Percentiles rank a stretch among this genome's conserved stretches.
Evolutionary conservation across 768 basidiomycete species (phyloP).

Genomic region (Pleurotus djamor): DNA sequence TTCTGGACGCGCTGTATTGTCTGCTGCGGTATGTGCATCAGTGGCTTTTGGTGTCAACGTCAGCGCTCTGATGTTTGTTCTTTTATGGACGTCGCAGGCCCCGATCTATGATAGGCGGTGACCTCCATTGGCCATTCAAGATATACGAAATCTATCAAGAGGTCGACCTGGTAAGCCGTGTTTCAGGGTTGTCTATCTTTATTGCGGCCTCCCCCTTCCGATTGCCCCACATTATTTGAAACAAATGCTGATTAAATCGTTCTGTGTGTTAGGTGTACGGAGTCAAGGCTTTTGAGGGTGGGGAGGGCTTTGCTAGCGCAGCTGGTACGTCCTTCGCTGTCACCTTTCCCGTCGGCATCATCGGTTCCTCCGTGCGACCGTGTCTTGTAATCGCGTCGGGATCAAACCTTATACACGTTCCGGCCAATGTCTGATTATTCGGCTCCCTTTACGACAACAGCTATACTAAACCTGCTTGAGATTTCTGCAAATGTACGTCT

Average conservation of each 20-base stretch:
- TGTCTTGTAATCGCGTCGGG: no score
- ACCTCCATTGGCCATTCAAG: constrained; percentile 83
- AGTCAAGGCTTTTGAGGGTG: constrained; percentile 53
- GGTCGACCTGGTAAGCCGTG: constrained; percentile 18
- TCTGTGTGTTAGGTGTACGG: constrained; percentile 76
- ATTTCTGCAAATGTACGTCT: constrained; percentile 54
- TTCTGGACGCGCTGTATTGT: constrained; percentile 70
- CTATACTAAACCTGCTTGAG: constrained; percentile 73
- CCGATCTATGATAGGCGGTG: constrained; percentile 57
- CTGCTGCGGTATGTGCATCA: constrained; percentile 25
- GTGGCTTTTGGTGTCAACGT: constrained; percentile 37
- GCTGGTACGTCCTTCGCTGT: constrained; percentile 46
- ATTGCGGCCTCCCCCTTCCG: no score
- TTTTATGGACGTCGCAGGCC: constrained; percentile 21
- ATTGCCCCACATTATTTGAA: no score
- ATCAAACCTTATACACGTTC: background rate
- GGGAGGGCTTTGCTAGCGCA: constrained; percentile 74
- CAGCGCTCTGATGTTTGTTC: constrained; percentile 6
- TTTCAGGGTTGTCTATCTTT: no score
- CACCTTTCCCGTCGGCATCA: background rate
- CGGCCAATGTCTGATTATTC: background rate
- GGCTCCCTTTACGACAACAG: constrained; percentile 29
- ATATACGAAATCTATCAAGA: constrained; percentile 69
- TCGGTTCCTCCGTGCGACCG: background rate
- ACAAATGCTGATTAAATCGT: background rate